Conservation (phyloP, 2,329 filamentous ascomycete genomes). For the Rugonectria rugulosa region DNA sequence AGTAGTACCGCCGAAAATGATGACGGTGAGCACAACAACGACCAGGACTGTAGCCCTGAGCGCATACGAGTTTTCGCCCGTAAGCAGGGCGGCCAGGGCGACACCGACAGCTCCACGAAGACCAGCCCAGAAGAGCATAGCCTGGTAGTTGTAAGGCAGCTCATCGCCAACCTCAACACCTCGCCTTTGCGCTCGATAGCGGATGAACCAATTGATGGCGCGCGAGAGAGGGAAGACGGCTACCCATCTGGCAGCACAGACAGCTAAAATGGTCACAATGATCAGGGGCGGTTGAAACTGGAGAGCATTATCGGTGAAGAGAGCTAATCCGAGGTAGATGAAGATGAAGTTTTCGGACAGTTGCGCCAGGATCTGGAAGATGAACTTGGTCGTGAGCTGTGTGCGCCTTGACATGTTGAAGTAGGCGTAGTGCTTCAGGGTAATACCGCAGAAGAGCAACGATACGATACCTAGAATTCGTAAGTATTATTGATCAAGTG, state of each 20-base stretch:
- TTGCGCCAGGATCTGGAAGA: conserved; percentile 94
- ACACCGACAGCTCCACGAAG: conserved; percentile 95
- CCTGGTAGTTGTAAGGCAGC: conserved; percentile 92
- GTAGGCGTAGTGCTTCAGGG: conserved; percentile 98
- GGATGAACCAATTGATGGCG: conserved; percentile 90
- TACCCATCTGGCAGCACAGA: conserved; percentile 90
- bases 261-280: conserved; percentile 88
- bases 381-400: conserved; percentile 96
- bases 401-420: conserved; percentile 99
- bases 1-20: conserved; percentile 98
- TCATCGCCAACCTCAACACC: conserved; percentile 83
- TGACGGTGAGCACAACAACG: conserved; percentile 95
- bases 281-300: conserved; percentile 96
- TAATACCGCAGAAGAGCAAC: conserved; percentile 96
- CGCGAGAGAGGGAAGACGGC: conserved; percentile 93
- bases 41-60: conserved; percentile 95
- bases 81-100: conserved; percentile 87
- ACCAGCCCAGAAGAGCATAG: conserved; percentile 99
- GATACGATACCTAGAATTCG: conserved; percentile 87
- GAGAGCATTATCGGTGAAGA: conserved; percentile 89
- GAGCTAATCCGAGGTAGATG: conserved; percentile 93
- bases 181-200: conserved; percentile 80
- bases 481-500: conserved; percentile 17
- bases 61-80: conserved; percentile 80
- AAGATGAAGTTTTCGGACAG: conserved; percentile 99